Percentiles rank a stretch among this genome's conserved stretches.
Evolutionary conservation across 2,329 filamentous ascomycete genomes (phyloP).

Genomic region (Colletotrichum spaethianum): DNA sequence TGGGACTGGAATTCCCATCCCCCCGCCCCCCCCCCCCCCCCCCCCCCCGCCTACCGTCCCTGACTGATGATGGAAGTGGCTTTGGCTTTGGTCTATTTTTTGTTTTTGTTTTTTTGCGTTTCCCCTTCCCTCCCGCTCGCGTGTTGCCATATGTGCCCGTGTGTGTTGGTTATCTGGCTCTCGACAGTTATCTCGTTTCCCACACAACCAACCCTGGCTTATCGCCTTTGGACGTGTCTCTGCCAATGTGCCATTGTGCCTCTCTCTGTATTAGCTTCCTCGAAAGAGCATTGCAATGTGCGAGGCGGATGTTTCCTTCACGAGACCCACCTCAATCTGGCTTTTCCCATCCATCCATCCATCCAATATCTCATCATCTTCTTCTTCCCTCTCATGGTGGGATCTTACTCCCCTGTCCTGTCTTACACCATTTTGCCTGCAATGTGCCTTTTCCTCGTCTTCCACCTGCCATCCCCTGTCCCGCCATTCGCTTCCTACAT

Average conservation of each 20-base stretch:
- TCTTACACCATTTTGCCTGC: neutral
- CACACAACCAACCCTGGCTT: neutral
- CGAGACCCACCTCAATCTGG: neutral
- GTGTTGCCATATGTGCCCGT: neutral
- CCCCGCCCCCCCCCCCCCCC: no score
- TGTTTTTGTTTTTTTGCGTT: no score
- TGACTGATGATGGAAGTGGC: conserved; percentile 26
- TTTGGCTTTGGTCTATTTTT: no score
- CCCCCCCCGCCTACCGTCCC: no score
- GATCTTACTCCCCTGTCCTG: neutral
- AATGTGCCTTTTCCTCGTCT: neutral
- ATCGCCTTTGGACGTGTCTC: neutral
- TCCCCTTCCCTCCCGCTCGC: neutral
- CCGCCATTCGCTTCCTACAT: neutral
- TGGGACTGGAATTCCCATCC: neutral
- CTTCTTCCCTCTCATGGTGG: neutral
- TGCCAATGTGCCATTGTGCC: neutral
- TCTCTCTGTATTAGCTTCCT: neutral
- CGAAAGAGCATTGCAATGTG: neutral
- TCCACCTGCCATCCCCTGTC: neutral
- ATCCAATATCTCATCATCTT: neutral
- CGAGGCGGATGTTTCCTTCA: conserved; percentile 4
- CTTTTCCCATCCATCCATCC: neutral
- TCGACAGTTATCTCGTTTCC: neutral
- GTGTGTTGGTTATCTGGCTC: neutral